Base-by-base conservation (phyloP, 345 rosid genomes). In the Lepidium sativum region DNA sequence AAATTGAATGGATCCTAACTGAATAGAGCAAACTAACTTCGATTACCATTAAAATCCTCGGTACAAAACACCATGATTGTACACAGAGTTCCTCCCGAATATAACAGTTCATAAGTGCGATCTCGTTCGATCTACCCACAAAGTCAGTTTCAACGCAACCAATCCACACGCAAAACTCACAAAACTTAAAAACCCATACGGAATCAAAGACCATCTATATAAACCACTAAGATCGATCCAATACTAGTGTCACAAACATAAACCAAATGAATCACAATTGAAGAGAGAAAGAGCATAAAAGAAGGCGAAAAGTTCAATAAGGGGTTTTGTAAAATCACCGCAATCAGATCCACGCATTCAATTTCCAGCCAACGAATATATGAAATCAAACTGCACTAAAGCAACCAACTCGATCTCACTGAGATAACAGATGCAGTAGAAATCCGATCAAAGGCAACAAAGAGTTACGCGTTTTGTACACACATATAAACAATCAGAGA, bases 341-440 rank as follows among this genome's bases (percentile, higher is more conserved):
- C 13, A 73, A 73, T 60, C 68, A 73, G 77, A 73, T 73, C 77
- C 72, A 67, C 68, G 39, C 64, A 73, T 73, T 73, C 72, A 61
- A 73, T 14, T 11, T 38, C 17, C n/a, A 49, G 65, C 41, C 35
- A 20, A 65, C 0, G n/a, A 63, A 12, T 39, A 55, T 0, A 52
- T 51, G 31, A 59, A 50, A 65, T 57, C 67, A 50, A 56, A 63
- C 51, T 37, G 15, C 59, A 39, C 29, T 20, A 21, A 33, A 40
- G 23, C 9, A 41, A 33, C 15, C 16, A 64, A 51, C 56, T 59
- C 62, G 68, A 73, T 66, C 72, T 18, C 67, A 67, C 67, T 29
- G 31, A 6, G 56, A 62, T 54, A 62, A 15, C 21, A 14, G 56
- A 58, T 43, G 48, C 34, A 53, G 72, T 15, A 23, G 63, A 59